Evolutionary conservation across 176 grass and related monocot genomes (phyloP).

Genomic region (Poa pratensis): DNA sequence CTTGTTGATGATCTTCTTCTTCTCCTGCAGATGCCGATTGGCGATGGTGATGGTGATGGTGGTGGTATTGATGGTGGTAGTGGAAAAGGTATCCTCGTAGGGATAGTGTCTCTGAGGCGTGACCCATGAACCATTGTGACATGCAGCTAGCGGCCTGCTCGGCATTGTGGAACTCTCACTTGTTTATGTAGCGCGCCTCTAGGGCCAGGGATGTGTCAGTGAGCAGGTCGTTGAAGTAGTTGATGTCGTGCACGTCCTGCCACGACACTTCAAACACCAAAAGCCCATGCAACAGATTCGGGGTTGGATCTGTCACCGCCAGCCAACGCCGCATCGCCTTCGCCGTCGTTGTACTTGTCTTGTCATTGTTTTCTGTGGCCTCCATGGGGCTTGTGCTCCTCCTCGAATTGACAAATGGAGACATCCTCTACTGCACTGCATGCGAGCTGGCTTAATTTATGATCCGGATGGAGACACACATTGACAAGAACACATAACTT

Average conservation of each 20-base stretch:
- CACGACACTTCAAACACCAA: slow-evolving; percentile 91
- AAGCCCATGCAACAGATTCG: slow-evolving; percentile 68
- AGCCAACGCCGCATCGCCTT: slow-evolving; percentile 54
- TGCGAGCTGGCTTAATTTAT: too few species aligned
- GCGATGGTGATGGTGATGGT: background rate
- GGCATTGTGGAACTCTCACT: slow-evolving; percentile 85
- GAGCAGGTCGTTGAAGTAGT: slow-evolving; percentile 92
- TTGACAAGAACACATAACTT: background rate
- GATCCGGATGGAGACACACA: background rate
- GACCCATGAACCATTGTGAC: slow-evolving; percentile 60
- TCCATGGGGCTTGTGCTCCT: background rate
- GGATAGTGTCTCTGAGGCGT: slow-evolving; percentile 44
- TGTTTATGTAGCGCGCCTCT: slow-evolving; percentile 81
- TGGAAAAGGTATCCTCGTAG: slow-evolving; percentile 57
- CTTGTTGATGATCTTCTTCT: background rate
- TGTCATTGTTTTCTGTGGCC: background rate
- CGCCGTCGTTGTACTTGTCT: background rate
- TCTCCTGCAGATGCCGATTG: background rate
- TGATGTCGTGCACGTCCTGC: slow-evolving; percentile 87
- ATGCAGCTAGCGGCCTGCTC: slow-evolving; percentile 69
- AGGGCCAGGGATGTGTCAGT: slow-evolving; percentile 81
- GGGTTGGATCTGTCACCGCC: slow-evolving; percentile 51
- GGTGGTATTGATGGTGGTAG: slow-evolving; percentile 14
- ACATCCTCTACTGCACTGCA: slow-evolving; percentile 73
- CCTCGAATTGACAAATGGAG: slow-evolving; percentile 78